phyloP scores from a whole-genome alignment of 345 rosid genomes.

The Draba incana region DNA sequence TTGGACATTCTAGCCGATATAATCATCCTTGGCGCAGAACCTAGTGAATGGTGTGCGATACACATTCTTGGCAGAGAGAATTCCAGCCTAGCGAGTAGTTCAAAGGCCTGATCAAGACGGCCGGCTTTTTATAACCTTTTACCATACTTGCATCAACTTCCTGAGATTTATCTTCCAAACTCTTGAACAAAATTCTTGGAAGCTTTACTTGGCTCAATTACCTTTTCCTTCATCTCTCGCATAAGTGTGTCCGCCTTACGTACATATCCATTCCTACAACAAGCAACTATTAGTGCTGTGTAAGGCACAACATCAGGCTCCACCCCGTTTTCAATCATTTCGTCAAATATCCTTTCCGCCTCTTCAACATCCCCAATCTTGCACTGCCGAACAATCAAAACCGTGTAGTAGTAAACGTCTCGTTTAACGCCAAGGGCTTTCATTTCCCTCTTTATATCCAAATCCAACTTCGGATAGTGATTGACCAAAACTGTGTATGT shows the following conservation, averaged over 20 bases:
- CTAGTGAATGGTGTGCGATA: too few species aligned
- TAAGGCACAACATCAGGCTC: conserved; percentile 63
- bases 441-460: conserved; percentile 52
- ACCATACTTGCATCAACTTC: conserved; percentile 55
- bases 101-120: too few species aligned
- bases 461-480: conserved; percentile 32
- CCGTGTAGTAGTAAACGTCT: conserved; percentile 63
- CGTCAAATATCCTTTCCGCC: conserved; percentile 50
- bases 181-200: conserved; percentile 45
- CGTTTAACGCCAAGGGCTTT: conserved; percentile 46
- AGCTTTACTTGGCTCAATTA: conserved; percentile 38
- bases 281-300: conserved; percentile 58
- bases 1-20: too few species aligned
- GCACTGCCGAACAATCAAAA: conserved; percentile 57
- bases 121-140: too few species aligned
- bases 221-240: conserved; percentile 49
- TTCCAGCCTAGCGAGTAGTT: too few species aligned
- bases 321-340: conserved; percentile 60
- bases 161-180: conserved; percentile 41
- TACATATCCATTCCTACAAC: conserved; percentile 22
- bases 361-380: conserved; percentile 51
- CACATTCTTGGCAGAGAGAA: too few species aligned
- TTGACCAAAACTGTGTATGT: conserved; percentile 63
- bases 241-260: conserved; percentile 44
- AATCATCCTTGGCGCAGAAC: too few species aligned